These are phyloP conservation scores for Gautieria morchelliformis DNA, from an alignment of 768 basidiomycete genomes.

Conservation along the genomic window DNA sequence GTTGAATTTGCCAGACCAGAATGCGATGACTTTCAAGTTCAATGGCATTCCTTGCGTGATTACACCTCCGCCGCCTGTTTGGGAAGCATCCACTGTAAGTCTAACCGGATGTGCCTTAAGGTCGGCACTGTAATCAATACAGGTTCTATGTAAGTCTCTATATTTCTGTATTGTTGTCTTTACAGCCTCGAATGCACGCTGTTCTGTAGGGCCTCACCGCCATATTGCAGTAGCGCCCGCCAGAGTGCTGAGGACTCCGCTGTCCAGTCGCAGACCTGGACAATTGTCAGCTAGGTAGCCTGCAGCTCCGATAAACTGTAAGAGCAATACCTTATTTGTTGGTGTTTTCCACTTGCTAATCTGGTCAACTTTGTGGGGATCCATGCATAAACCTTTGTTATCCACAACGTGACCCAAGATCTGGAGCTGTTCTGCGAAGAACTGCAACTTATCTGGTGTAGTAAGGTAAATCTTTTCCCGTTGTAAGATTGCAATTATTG, in stretches of 20 bases:
- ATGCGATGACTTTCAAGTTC: too few relatives aligned
- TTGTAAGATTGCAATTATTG: slow-evolving; percentile 25
- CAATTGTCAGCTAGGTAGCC: slow-evolving; percentile 15
- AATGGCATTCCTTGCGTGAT: too few relatives aligned
- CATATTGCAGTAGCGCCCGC: too few relatives aligned
- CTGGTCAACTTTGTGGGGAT: slow-evolving; percentile 16
- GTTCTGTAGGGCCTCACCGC: too few relatives aligned
- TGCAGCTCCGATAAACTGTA: slow-evolving; percentile 13
- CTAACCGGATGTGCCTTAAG: too few relatives aligned
- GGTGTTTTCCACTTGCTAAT: slow-evolving; percentile 17
- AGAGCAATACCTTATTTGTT: slow-evolving; percentile 8
- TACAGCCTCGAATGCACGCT: too few relatives aligned
- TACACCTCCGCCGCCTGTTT: too few relatives aligned
- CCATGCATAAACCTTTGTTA: slow-evolving; percentile 16
- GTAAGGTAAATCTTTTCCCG: slow-evolving; percentile 26
- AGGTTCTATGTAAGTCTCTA: too few relatives aligned
- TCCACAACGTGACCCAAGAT: slow-evolving; percentile 13
- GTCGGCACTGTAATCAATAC: too few relatives aligned
- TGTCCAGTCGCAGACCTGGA: slow-evolving; percentile 10
- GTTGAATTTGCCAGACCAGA: too few relatives aligned
- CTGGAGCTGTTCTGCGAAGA: slow-evolving; percentile 18
- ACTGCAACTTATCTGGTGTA: slow-evolving; percentile 13
- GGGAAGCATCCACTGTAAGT: too few relatives aligned
- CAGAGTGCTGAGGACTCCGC: slow-evolving; percentile 1
- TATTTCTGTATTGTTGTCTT: too few relatives aligned